Conservation (phyloP, 768 basidiomycete genomes). For the Pluteus cervinus region DNA sequence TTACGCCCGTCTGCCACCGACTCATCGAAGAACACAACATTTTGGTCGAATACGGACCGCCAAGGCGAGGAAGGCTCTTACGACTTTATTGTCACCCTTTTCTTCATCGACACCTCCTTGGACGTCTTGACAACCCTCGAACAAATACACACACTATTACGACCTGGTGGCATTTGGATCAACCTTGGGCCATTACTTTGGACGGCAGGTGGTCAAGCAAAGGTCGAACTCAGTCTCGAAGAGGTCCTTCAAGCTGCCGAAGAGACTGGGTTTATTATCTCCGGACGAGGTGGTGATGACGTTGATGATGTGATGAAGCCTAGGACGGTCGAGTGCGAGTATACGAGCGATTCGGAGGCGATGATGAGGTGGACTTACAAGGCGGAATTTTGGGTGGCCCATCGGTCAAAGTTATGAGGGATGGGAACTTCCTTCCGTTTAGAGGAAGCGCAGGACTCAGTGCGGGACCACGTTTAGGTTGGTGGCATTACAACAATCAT, state of each 20-base stretch:
- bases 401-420: constrained; percentile 21
- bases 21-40: neutral
- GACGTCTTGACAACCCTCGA: constrained; percentile 48
- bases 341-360: constrained; percentile 52
- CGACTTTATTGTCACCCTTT: constrained; percentile 58
- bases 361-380: constrained; percentile 72
- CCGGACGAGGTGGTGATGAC: constrained; percentile 17
- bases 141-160: constrained; percentile 51
- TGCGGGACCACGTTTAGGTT: neutral
- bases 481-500: neutral
- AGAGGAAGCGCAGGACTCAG: constrained; percentile 4
- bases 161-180: constrained; percentile 63
- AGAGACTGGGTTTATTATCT: constrained; percentile 48
- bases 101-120: constrained; percentile 61
- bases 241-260: constrained; percentile 49
- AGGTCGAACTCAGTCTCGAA: constrained; percentile 56
- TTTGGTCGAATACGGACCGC: neutral
- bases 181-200: constrained; percentile 67
- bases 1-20: constrained; percentile 18
- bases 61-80: constrained; percentile 31
- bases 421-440: neutral
- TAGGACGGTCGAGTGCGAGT: constrained; percentile 55
- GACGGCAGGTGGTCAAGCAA: constrained; percentile 48
- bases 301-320: constrained; percentile 18
- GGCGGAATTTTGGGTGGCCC: constrained; percentile 64